Percentiles rank a stretch among this genome's conserved stretches.
Conservation (phyloP, 169 alveolate genomes). For the Eimeria praecox region DNA sequence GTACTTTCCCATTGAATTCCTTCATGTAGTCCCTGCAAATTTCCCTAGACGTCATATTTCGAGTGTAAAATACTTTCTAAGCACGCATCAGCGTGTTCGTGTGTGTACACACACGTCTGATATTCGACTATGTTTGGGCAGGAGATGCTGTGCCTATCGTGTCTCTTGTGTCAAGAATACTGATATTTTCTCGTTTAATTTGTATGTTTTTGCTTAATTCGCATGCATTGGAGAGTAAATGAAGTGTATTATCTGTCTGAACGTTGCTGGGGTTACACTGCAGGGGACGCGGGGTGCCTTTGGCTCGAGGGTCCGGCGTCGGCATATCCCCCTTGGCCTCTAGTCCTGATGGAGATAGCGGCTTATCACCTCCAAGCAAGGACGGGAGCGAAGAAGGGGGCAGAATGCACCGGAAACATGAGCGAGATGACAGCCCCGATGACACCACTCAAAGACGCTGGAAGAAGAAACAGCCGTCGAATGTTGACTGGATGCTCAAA, state of each 20-base stretch:
- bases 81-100: neutral
- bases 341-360: neutral
- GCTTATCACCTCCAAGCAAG: neutral
- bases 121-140: neutral
- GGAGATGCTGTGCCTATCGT: neutral
- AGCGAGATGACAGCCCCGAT: conserved; percentile 32
- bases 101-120: neutral
- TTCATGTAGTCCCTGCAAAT: neutral
- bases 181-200: no score
- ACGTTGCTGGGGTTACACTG: neutral
- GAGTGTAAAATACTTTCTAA: neutral
- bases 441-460: conserved; percentile 38
- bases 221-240: neutral
- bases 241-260: neutral
- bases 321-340: neutral
- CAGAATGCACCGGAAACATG: conserved; percentile 33
- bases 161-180: neutral
- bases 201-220: neutral
- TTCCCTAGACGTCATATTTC: neutral
- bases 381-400: conserved; percentile 25
- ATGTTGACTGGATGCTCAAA: conserved; percentile 79
- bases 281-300: conserved; percentile 46
- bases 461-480: conserved; percentile 61
- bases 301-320: conserved; percentile 26
- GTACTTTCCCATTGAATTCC: neutral